Conservation (phyloP, 2,329 filamentous ascomycete genomes). For the Fusarium chaquense region DNA sequence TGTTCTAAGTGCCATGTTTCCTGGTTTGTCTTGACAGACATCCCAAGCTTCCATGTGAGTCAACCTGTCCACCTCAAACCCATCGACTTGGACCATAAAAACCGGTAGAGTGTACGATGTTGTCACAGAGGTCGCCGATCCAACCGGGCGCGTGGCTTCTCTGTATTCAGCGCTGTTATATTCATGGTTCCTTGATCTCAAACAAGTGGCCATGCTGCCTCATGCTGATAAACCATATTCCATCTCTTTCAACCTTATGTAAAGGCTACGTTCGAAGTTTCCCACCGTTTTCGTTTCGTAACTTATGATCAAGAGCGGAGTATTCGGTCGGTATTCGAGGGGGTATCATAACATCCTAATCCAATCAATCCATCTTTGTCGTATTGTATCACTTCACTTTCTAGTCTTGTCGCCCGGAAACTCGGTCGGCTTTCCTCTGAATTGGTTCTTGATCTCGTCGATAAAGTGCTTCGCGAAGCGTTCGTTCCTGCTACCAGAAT, state of each 20-base stretch:
- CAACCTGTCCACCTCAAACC: neutral
- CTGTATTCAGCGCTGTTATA: neutral
- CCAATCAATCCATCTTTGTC: neutral
- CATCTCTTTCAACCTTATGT: neutral
- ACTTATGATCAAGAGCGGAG: neutral
- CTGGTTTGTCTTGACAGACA: neutral
- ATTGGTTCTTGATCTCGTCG: conserved; percentile 65
- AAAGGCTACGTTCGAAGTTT: neutral
- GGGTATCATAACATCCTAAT: conserved; percentile 14
- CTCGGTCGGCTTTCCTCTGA: conserved; percentile 59
- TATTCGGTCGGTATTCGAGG: neutral
- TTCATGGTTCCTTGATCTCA: no score
- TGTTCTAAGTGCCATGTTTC: no score
- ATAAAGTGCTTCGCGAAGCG: conserved; percentile 62
- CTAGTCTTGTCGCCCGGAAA: conserved; percentile 48
- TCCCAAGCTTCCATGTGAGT: neutral
- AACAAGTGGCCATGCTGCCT: neutral
- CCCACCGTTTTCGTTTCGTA: neutral
- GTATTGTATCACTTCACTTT: conserved; percentile 31
- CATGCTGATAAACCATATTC: neutral
- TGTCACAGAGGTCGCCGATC: accelerated
- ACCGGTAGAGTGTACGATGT: neutral
- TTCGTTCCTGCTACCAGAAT: conserved; percentile 37
- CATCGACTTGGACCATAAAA: neutral
- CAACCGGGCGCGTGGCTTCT: neutral